Base-by-base conservation (phyloP, 768 basidiomycete species). In the Agaricus blazei region DNA sequence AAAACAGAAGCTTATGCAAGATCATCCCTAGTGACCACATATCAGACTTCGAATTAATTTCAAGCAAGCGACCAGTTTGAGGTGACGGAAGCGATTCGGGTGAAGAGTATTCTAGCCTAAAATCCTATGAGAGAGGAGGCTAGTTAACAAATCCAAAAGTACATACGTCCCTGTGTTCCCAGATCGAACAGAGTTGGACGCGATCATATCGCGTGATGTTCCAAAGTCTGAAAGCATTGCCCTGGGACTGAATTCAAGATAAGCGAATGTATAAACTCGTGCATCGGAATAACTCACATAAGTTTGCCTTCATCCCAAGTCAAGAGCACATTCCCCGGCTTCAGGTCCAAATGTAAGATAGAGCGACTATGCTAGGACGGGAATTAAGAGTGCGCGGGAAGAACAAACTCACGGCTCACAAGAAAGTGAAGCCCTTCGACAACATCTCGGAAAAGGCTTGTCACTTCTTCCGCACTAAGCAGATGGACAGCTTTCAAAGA, bases 11-110 rank as follows among this genome's bases (percentile, higher is more conserved):
- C 63, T 93, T 95, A 74, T 98, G 86, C 15, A 98, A 76, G 54
- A 98, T 91, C 88, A 98, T 93, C 59, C 95, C 95, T 14, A 98
- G 77, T 4, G 91, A 92, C 95, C 96, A 98, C 85, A 97, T 93
- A 65, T 98, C 95, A 3, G 90, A 82, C 64, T 94, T 94, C 0
- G 92, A 91, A 63, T 91, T 88, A 2, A 92, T 77, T 45, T 88
- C 85, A 7, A 74, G 76, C 7, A 90, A 81, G 23, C 77, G 68
- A 0, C 90, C 90, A 0, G 83, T 86, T 5, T 74, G 69, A 12
- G 81, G 83, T 0, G 83, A 81, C 2, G 85, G 83, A 0, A 98
- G 75, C 0, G 91, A 89, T 67, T 98, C 96, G 0, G 95, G 96
- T 0, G 93, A 85, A 12, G 88, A 82, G 63, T 90, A 95, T 73